phyloP scores from a whole-genome alignment of 306 rosid species.

The Vigna hirtella region DNA sequence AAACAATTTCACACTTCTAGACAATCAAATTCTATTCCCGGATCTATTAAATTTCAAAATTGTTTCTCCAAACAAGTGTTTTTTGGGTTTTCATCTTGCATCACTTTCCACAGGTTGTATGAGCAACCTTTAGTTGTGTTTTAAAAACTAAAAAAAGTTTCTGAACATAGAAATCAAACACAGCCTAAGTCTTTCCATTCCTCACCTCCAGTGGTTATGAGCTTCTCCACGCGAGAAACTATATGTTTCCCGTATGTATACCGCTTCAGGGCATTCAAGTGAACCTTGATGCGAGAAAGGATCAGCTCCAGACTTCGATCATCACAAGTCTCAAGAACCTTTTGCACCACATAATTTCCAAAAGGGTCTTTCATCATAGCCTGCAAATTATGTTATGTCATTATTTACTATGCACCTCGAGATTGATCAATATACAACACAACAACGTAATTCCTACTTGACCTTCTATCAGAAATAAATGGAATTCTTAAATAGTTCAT shows the following conservation, averaged over 20 bases:
- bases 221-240: slow-evolving; percentile 96
- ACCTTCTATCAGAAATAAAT: neutral
- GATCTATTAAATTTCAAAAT: too few relatives aligned
- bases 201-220: slow-evolving; percentile 92
- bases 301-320: slow-evolving; percentile 85
- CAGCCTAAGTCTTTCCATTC: neutral
- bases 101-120: too few relatives aligned
- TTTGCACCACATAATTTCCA: slow-evolving; percentile 95
- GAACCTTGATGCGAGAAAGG: slow-evolving; percentile 95
- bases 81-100: too few relatives aligned
- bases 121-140: neutral
- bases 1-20: too few relatives aligned
- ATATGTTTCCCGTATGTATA: slow-evolving; percentile 96
- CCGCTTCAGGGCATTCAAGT: slow-evolving; percentile 86
- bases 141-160: slow-evolving; percentile 3
- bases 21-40: too few relatives aligned
- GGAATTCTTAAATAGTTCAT: neutral
- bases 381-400: slow-evolving; percentile 54
- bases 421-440: slow-evolving; percentile 26
- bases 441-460: slow-evolving; percentile 33
- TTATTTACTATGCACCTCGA: slow-evolving; percentile 29
- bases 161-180: neutral
- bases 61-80: too few relatives aligned
- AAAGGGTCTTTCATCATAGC: slow-evolving; percentile 99
- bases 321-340: slow-evolving; percentile 94